Percentiles rank a stretch among this genome's conserved stretches.
Conservation (phyloP, 2,329 filamentous ascomycete genomes). For the Aspergillus fijiensis region DNA sequence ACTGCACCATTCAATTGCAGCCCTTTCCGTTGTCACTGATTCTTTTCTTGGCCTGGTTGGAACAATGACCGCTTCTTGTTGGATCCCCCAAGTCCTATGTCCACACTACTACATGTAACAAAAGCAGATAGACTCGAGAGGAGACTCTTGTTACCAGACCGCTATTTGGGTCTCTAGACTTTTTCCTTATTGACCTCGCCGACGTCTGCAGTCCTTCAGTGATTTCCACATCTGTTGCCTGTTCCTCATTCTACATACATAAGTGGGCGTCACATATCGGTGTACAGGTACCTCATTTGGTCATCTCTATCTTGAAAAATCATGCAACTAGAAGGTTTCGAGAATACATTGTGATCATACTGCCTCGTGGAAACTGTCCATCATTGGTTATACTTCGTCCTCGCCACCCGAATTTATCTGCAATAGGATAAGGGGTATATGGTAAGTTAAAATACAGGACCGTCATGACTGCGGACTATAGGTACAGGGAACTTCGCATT, state of each 20-base stretch:
- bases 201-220: neutral
- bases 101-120: slow-evolving; percentile 22
- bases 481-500: neutral
- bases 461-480: neutral
- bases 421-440: neutral
- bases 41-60: slow-evolving; percentile 11
- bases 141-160: slow-evolving; percentile 3
- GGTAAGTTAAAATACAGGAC: neutral
- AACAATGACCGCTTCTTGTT: slow-evolving; percentile 4
- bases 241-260: neutral
- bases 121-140: slow-evolving; percentile 23
- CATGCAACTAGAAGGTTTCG: neutral
- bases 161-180: slow-evolving; percentile 13
- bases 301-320: neutral
- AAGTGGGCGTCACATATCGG: neutral
- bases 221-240: neutral
- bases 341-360: neutral
- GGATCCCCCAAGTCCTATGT: slow-evolving; percentile 4
- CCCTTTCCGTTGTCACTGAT: slow-evolving; percentile 13
- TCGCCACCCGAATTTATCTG: neutral
- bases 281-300: slow-evolving; percentile 12
- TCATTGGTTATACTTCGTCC: too few relatives aligned
- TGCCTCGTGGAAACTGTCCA: neutral
- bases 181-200: slow-evolving; percentile 1
- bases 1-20: slow-evolving; percentile 19